Evolutionary conservation across 1,139 yeast species (phyloP).

Genomic region (Debaryomyces nepalensis): DNA sequence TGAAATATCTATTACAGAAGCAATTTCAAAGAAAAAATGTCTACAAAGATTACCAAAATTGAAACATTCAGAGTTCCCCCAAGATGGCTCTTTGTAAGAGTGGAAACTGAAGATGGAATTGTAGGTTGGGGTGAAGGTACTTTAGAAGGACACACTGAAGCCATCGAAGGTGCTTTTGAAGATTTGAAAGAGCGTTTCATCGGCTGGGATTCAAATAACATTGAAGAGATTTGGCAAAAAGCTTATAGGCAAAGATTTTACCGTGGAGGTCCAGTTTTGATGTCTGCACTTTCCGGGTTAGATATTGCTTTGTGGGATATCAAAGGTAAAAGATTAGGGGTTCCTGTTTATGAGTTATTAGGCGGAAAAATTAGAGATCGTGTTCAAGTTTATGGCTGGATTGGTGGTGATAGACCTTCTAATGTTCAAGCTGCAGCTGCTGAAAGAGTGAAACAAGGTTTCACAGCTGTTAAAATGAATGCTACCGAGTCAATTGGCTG

Average conservation of each 20-base stretch:
- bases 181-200: conserved; percentile 29
- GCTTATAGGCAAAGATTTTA: conserved; percentile 32
- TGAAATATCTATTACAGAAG: conserved; percentile 1
- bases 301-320: conserved; percentile 36
- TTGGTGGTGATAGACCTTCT: conserved; percentile 32
- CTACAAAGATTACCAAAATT: conserved; percentile 6
- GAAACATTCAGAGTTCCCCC: conserved; percentile 10
- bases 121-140: conserved; percentile 10
- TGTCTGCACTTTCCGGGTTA: conserved; percentile 32
- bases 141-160: conserved; percentile 12
- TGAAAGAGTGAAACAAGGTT: conserved; percentile 30
- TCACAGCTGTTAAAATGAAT: conserved; percentile 35
- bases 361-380: conserved; percentile 32
- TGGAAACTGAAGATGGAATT: conserved; percentile 9
- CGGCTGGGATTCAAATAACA: conserved; percentile 31
- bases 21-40: conserved; percentile 6
- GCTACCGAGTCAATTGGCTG: conserved; percentile 29
- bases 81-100: conserved; percentile 10
- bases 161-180: conserved; percentile 32
- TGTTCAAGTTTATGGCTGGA: conserved; percentile 33
- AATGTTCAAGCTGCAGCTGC: conserved; percentile 19
- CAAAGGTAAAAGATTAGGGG: conserved; percentile 32
- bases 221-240: conserved; percentile 31
- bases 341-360: conserved; percentile 29
- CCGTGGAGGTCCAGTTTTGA: conserved; percentile 32